phyloP scores from a whole-genome alignment of 805 yeast species.

The Kluyveromyces starmeri region DNA sequence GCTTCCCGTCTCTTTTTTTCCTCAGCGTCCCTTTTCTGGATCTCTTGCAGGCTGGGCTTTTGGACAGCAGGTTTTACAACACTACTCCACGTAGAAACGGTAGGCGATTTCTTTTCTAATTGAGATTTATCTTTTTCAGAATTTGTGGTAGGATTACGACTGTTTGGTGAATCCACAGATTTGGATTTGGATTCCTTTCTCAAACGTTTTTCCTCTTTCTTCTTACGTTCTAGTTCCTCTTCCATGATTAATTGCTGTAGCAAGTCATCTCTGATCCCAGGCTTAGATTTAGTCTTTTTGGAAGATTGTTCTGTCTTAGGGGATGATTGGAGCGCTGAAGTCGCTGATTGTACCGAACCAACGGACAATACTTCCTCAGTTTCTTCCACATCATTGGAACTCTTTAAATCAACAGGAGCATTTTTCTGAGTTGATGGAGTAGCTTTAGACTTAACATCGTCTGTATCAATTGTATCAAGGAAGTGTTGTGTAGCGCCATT shows the following conservation, averaged over 20 bases:
- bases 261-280: conserved; percentile 8
- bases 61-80: conserved; percentile 13
- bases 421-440: no score
- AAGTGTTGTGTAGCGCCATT: no score
- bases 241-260: conserved; percentile 9
- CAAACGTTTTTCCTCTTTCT: conserved; percentile 9
- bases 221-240: conserved; percentile 8
- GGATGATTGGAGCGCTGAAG: no score
- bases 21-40: conserved; percentile 15
- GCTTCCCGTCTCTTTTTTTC: conserved; percentile 12
- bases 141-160: background rate
- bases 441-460: no score
- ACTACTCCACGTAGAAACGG: conserved; percentile 27
- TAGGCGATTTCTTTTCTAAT: conserved; percentile 9
- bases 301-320: background rate
- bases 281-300: background rate
- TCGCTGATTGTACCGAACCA: no score
- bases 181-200: conserved; percentile 5
- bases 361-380: no score
- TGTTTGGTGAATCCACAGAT: background rate
- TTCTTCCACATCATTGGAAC: no score
- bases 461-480: no score
- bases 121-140: background rate
- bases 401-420: no score
- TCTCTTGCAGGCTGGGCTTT: conserved; percentile 18